phyloP scores from a whole-genome alignment of 208 protist genomes.

The Leptomonas pyrrhocoris region DNA sequence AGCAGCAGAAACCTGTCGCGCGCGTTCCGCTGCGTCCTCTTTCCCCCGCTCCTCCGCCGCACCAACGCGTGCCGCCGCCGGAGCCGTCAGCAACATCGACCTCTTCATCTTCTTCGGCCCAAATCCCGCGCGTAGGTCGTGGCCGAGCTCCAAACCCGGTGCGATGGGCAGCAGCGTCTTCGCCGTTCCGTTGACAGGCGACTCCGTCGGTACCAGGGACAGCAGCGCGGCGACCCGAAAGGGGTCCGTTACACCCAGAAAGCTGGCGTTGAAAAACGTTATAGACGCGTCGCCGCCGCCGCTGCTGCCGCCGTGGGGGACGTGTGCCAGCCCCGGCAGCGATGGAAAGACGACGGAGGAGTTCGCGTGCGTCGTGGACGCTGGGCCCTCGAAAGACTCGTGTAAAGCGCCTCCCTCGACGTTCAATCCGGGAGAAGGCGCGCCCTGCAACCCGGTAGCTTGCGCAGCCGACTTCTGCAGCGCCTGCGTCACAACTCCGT shows the following conservation, averaged over 20 bases:
- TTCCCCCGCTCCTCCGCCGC: slow-evolving; percentile 3
- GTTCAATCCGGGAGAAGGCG: background rate
- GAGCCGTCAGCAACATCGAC: slow-evolving; percentile 42
- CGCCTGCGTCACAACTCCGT: slow-evolving; percentile 25
- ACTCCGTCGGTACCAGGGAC: background rate
- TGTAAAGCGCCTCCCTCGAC: background rate
- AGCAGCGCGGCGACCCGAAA: background rate
- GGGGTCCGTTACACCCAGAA: slow-evolving; percentile 13
- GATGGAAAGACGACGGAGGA: slow-evolving; percentile 4
- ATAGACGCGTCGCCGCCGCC: background rate
- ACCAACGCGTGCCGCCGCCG: slow-evolving; percentile 20
- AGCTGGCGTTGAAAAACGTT: slow-evolving; percentile 9
- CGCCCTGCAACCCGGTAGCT: background rate
- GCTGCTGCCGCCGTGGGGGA: background rate
- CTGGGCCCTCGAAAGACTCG: slow-evolving; percentile 13
- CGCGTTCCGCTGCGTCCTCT: slow-evolving; percentile 8
- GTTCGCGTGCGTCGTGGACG: slow-evolving; percentile 10
- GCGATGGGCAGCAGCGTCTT: slow-evolving; percentile 2
- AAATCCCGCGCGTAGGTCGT: background rate
- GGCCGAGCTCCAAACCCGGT: slow-evolving; percentile 14
- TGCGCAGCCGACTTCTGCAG: slow-evolving; percentile 18
- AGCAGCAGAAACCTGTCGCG: background rate
- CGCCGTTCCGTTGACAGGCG: slow-evolving; percentile 13
- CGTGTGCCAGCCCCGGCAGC: background rate
- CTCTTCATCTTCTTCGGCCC: slow-evolving; percentile 23